Conservation (phyloP, 2,329 filamentous ascomycete genomes). For the Pyrenophora tritici-repentis region DNA sequence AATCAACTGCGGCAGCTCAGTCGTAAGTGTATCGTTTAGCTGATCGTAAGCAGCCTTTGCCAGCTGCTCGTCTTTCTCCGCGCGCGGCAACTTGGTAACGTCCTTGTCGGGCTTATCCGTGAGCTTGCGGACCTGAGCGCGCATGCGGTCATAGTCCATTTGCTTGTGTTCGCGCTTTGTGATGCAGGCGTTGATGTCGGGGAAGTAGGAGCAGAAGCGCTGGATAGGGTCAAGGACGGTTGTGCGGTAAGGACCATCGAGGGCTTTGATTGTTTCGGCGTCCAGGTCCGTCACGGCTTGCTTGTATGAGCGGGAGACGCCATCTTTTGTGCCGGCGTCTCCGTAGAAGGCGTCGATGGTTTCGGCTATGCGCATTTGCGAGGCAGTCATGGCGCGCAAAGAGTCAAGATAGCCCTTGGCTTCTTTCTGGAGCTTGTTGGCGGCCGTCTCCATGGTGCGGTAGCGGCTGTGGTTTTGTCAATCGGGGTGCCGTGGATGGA, state of each 20-base stretch:
- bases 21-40: slow-evolving; percentile 93
- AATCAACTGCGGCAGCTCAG: slow-evolving; percentile 92
- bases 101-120: slow-evolving; percentile 99
- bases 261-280: slow-evolving; percentile 95
- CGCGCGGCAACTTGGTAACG: slow-evolving; percentile 90
- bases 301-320: slow-evolving; percentile 95
- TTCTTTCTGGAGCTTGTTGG: slow-evolving; percentile 91
- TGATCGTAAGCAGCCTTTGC: slow-evolving; percentile 93
- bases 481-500: neutral
- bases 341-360: slow-evolving; percentile 99
- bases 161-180: slow-evolving; percentile 99
- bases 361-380: slow-evolving; percentile 98
- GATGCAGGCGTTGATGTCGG: slow-evolving; percentile 98
- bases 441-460: slow-evolving; percentile 95
- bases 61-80: slow-evolving; percentile 96
- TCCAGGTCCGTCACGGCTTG: slow-evolving; percentile 97
- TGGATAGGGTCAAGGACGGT: slow-evolving; percentile 96
- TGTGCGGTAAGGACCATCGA: slow-evolving; percentile 92
- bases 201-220: slow-evolving; percentile 97
- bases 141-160: slow-evolving; percentile 94
- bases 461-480: slow-evolving; percentile 69
- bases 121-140: slow-evolving; percentile 94
- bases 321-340: slow-evolving; percentile 90
- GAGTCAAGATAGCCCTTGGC: slow-evolving; percentile 98
- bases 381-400: slow-evolving; percentile 96